Evolutionary conservation across 2,329 filamentous ascomycete species (phyloP), one percentile per base, ranked within the genome.

Genomic region (Claviceps capensis): DNA sequence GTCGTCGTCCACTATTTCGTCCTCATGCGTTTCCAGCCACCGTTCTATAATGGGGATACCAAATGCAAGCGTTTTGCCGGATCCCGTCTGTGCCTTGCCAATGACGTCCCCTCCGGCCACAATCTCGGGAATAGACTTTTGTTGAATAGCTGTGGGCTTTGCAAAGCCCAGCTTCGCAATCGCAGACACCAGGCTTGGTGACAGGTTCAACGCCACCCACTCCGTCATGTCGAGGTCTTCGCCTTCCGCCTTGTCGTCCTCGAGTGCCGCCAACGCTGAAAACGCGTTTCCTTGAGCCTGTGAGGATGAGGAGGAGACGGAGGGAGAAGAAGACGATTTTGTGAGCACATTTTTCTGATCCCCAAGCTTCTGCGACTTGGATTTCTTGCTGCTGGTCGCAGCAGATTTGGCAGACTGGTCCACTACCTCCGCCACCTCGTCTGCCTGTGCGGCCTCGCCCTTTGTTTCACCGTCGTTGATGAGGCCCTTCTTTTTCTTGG

Each of bases 11-110:
- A 17, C 45, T 30, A 30, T 19, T 51, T 47, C 14, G 14, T 64
- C 65, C 43, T 66, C 66, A 26, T 65, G 66, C 52, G 63, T 63
- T 54, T 78, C 76, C 40, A 98, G 69, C 74, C 85, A 96, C 52
- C 78, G 76, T 66, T 98, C 90, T 9, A 97, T 73, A 52, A 98
- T 93, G 0, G 93, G 93, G 56, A 98, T 89, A 1, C 85, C 88
- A 66, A 95, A 98, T 0, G 93, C 91, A 45, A 98, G 72, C 0
- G 93, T 98, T 70, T 98, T 98, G 60, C 93, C 93, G 14, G 93
- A 97, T 58, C 93, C 93, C 0, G 93, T 98, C 11, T 91, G 85
- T 2, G 93, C 93, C 70, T 98, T 98, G 43, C 93, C 93, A 57
- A 98, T 86, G 16, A 97, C 85, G 67, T 98, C 91, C 63, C 87